A percentile compares a stretch with the other conserved stretches of the same genome.
phyloP scores from a whole-genome alignment of 352 stramenopile species.

The Globisporangium parvum region DNA sequence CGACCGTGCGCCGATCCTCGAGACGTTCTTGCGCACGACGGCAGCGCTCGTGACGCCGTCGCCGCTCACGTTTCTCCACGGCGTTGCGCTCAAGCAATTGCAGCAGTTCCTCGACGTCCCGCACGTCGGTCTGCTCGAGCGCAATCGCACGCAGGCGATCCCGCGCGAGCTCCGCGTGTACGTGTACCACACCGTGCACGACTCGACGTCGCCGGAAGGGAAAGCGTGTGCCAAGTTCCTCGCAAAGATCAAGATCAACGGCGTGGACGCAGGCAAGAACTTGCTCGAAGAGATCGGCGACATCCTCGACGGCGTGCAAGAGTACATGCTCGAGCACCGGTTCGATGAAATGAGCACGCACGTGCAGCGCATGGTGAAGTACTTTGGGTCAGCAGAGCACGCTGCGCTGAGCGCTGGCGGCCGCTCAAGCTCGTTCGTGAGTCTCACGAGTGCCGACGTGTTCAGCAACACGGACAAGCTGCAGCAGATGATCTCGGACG shows the following conservation, averaged over 20 bases:
- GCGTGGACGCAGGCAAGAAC: constrained; percentile 40
- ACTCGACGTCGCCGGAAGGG: constrained; percentile 67
- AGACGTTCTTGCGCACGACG: constrained; percentile 70
- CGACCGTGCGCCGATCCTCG: constrained; percentile 63
- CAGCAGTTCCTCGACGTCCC: constrained; percentile 80
- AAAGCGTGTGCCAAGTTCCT: constrained; percentile 78
- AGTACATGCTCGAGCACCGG: constrained; percentile 84
- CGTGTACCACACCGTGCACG: constrained; percentile 77
- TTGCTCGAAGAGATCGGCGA: constrained; percentile 68
- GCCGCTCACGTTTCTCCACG: constrained; percentile 68
- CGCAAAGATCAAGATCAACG: constrained; percentile 41
- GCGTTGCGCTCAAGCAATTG: constrained; percentile 68
- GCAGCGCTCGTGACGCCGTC: constrained; percentile 70
- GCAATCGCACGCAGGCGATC: constrained; percentile 77
- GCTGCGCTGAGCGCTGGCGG: constrained; percentile 9
- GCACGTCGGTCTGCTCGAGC: constrained; percentile 55
- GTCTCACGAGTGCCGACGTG: constrained; percentile 46
- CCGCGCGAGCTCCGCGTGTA: constrained; percentile 70
- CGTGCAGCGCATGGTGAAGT: constrained; percentile 56
- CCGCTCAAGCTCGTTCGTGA: constrained; percentile 66
- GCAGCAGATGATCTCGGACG: constrained; percentile 71
- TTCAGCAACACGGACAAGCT: constrained; percentile 70
- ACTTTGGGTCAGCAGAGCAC: constrained; percentile 16
- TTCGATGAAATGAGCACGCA: constrained; percentile 72
- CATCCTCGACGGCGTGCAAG: constrained; percentile 75